A percentile compares a stretch with the other conserved stretches of the same genome.
Conservation (phyloP, 495 filamentous ascomycete genomes). For the Aeminium ludgeri region DNA sequence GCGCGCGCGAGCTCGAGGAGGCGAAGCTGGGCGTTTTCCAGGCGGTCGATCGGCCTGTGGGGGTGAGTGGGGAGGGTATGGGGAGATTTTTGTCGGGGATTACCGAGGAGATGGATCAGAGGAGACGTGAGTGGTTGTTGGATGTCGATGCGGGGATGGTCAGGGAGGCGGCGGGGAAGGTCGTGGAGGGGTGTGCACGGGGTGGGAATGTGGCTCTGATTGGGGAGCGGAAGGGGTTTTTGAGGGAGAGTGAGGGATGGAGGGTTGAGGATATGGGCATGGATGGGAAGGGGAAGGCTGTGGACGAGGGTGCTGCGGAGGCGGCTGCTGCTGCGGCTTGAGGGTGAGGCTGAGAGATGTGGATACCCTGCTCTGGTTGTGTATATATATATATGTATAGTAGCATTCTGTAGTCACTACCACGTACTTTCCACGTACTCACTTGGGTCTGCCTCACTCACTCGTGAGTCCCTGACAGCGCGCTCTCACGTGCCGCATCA, state of each 20-base stretch:
- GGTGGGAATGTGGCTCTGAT: conserved; percentile 50
- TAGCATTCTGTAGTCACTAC: too few species aligned
- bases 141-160: conserved; percentile 75
- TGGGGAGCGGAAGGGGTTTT: conserved; percentile 72
- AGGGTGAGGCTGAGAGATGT: background rate
- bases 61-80: conserved; percentile 80
- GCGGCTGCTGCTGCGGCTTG: background rate
- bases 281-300: conserved; percentile 3
- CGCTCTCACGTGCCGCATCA: too few species aligned
- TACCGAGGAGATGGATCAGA: conserved; percentile 77
- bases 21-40: conserved; percentile 94
- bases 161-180: conserved; percentile 62
- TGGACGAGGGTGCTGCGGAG: background rate
- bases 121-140: conserved; percentile 65
- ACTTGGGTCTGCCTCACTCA: too few species aligned
- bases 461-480: too few species aligned
- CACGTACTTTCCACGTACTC: too few species aligned
- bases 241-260: conserved; percentile 33
- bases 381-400: too few species aligned
- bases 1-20: conserved; percentile 75
- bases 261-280: conserved; percentile 29
- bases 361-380: too few species aligned
- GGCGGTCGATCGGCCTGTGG: conserved; percentile 76
- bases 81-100: conserved; percentile 68
- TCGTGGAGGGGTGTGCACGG: conserved; percentile 45